Evolutionary conservation across 106 monocot species (phyloP).

Genomic region (Phalaenopsis equestris): DNA sequence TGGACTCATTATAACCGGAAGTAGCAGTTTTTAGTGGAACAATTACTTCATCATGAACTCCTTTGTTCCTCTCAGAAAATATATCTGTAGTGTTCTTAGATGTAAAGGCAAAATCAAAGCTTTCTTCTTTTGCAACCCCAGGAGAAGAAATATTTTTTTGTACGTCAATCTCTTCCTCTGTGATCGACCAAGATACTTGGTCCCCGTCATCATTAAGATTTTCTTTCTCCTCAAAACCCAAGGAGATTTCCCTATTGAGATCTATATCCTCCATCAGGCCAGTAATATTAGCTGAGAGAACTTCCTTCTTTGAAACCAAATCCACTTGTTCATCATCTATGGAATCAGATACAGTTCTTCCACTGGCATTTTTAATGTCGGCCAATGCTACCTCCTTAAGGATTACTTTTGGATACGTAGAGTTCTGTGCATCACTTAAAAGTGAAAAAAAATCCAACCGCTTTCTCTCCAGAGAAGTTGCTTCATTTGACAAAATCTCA

Average conservation of each 20-base stretch:
- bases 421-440: conserved; percentile 9
- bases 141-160: neutral
- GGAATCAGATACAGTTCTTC: neutral
- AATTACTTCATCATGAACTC: neutral
- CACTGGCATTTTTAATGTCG: neutral
- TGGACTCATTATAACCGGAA: neutral
- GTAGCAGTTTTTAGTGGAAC: neutral
- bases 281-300: conserved; percentile 4
- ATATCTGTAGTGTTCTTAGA: neutral
- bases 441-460: conserved; percentile 8
- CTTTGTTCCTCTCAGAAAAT: neutral
- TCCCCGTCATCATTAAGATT: conserved; percentile 18
- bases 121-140: neutral
- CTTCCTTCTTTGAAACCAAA: neutral
- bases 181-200: conserved; percentile 9
- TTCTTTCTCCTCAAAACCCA: conserved; percentile 7
- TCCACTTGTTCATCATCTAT: neutral
- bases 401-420: neutral
- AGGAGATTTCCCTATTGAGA: conserved; percentile 18
- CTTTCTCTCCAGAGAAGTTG: neutral
- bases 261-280: conserved; percentile 26
- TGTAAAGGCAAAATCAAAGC: neutral
- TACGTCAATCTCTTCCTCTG: conserved; percentile 6
- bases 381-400: neutral
- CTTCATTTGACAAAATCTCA: neutral